Conservation (phyloP, 2,329 filamentous ascomycete genomes). For the Lasiodiplodia sp. region DNA sequence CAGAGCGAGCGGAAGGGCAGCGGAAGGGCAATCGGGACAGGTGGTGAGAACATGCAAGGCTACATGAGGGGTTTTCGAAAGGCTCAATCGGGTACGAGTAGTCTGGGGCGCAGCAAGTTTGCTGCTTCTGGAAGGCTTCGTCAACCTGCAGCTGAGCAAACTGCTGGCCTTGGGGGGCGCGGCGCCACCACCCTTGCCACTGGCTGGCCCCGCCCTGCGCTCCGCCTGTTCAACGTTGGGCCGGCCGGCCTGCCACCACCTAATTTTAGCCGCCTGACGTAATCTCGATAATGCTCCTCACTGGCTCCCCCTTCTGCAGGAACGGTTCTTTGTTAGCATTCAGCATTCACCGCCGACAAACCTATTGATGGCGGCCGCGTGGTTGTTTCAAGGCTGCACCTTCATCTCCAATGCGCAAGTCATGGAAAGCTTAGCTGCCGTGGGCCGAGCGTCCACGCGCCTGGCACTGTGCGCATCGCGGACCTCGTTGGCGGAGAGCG, state of each 20-base stretch:
- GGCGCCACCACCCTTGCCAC: neutral
- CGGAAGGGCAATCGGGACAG: neutral
- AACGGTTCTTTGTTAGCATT: conserved; percentile 13
- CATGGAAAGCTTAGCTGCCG: conserved; percentile 11
- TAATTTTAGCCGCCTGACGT: conserved; percentile 22
- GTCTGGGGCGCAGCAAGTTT: conserved; percentile 20
- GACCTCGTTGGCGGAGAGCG: neutral
- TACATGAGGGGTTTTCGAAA: conserved; percentile 1
- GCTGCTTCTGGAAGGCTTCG: conserved; percentile 25
- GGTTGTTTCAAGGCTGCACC: conserved; percentile 17
- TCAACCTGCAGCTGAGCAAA: conserved; percentile 18
- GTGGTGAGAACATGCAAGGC: conserved; percentile 3
- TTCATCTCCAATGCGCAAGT: conserved; percentile 14
- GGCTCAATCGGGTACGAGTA: conserved; percentile 10
- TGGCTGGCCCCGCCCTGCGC: neutral
- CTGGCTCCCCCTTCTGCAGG: conserved; percentile 11
- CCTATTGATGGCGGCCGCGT: conserved; percentile 11
- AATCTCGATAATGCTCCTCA: conserved; percentile 7
- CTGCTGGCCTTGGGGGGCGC: conserved; percentile 1
- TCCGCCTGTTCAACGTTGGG: neutral
- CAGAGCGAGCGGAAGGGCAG: neutral
- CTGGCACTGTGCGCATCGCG: conserved; percentile 21
- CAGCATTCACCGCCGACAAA: conserved; percentile 11
- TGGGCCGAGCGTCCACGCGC: neutral
- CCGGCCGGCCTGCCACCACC: neutral